Base-by-base conservation (phyloP, 345 rosid species). In the Citrus sp. region DNA sequence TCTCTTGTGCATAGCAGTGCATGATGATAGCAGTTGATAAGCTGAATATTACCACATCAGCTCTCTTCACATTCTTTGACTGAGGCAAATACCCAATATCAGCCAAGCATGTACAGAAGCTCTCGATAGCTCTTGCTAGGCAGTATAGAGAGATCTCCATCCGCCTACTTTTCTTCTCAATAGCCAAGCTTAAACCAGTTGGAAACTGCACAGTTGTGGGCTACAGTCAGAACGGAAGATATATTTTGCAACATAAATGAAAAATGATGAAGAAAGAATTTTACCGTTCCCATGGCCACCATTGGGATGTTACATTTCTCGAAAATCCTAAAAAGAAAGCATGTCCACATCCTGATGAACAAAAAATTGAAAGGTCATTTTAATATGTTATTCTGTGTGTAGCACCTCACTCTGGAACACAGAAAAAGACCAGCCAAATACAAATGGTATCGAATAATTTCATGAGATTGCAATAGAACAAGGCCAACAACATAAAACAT, bases 71-170 rank as follows among this genome's bases (percentile, higher is more conserved):
- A 55, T 81, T 91, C 80, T 79, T 87, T 5, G 87, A 82, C 28
- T 76, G 74, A 1, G 92, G 90, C 76, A 93, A 80, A 80, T 91
- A 93, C 55, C 97, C 98, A 0, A 65, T 77, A 61, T 93, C 97
- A 3, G 82, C 81, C 91, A 89, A 81, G 85, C 94, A 92, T 18
- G 89, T 83, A 83, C 88, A 92, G 90, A 95, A 92, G 88, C 99
- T 95, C 87, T 95, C 98, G 30, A 92, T 90, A 56, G 97, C 97
- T 67, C 99, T 88, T n/a, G 96, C 92, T 51, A 95, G 90, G 86
- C 99, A 93, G 85, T 93, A 95, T n/a, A 95, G 93, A 59, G 99
- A 92, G 79, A 92, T 90, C 85, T 95, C 98, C 16, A 91, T 93
- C 65, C 98, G 89, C 84, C 96, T 89, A 86, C 99, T 91, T 80